Evolutionary conservation across 179 eudicot species (phyloP).

Genomic region (Beta macrorhiza): DNA sequence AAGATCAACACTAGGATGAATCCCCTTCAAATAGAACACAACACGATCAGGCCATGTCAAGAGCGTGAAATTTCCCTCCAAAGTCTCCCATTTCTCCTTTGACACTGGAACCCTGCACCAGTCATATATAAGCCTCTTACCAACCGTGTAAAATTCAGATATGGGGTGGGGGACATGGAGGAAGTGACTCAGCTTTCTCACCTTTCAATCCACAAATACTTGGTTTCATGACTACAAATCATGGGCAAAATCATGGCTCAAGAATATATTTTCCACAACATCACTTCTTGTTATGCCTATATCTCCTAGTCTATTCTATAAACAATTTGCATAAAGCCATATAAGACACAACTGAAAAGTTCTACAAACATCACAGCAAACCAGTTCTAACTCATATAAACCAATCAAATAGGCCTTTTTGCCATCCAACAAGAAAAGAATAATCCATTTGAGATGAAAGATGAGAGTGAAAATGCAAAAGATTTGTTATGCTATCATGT

Average conservation of each 20-base stretch:
- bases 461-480: too few relatives aligned
- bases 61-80: constrained; percentile 69
- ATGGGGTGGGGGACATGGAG: background rate
- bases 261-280: constrained; percentile 39
- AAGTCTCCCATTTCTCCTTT: constrained; percentile 49
- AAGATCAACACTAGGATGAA: constrained; percentile 71
- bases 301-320: constrained; percentile 37
- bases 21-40: constrained; percentile 84
- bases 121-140: constrained; percentile 8
- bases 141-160: background rate
- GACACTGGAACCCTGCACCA: constrained; percentile 53
- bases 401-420: background rate
- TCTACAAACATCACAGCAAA: background rate
- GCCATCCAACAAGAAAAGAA: background rate
- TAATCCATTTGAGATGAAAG: too few relatives aligned
- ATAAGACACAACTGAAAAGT: background rate
- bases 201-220: constrained; percentile 65
- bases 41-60: constrained; percentile 49
- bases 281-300: constrained; percentile 25
- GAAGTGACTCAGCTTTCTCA: constrained; percentile 14
- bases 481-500: too few relatives aligned
- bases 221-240: constrained; percentile 46
- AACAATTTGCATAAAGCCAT: constrained; percentile 6
- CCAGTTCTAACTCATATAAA: too few relatives aligned
- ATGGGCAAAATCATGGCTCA: constrained; percentile 60